Evolutionary conservation across 1,139 yeast species (phyloP), one percentile per base, ranked within the genome.

Genomic region (Debaryomyces sp.): DNA sequence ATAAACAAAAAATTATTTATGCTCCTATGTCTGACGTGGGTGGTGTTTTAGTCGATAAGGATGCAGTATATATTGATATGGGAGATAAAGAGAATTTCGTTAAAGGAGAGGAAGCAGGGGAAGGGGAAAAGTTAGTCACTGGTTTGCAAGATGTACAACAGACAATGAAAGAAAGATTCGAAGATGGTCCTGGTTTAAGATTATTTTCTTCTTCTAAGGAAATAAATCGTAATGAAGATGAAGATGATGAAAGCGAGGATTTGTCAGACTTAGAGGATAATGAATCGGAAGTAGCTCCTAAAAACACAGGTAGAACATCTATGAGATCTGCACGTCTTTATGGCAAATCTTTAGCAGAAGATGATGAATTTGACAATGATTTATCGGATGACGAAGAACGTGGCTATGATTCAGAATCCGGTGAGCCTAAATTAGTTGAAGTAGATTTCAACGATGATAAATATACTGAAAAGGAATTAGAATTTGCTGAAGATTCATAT

Each of bases 11-110:
- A 67, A 84, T 91, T 56, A 91, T 95, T 2, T 95, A 95, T 66
- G 99, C 99, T 0, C 99, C 99, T 47, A 94, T 95, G 99, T 89
- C 97, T 44, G 98, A 95, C 68, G 97, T 94, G 23, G 98, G 98
- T 48, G 99, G 99, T 63, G 96, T 95, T 32, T 76, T 94, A 54
- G 91, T 95, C 53, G 99, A 95, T 70, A 92, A 87, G 63, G 99
- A 95, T 73, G 97, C 99, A 4, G 99, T 95, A 1, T 81, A 92
- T 61, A 90, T 95, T 54, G 97, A 95, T 63, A 86, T 92, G 43
- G 97, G 97, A 3, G 76, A 55, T 59, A 70, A 65, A 54, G 83
- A 73, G 63, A 72, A 67, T 56, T 88, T 88, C 64, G 83, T 80
- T 17, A 77, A 82, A 5, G 91, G 88, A 43, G 64, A 60, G 43